Evolutionary conservation across 2,329 filamentous ascomycete genomes (phyloP).

Genomic region (Colletotrichum lentis): DNA sequence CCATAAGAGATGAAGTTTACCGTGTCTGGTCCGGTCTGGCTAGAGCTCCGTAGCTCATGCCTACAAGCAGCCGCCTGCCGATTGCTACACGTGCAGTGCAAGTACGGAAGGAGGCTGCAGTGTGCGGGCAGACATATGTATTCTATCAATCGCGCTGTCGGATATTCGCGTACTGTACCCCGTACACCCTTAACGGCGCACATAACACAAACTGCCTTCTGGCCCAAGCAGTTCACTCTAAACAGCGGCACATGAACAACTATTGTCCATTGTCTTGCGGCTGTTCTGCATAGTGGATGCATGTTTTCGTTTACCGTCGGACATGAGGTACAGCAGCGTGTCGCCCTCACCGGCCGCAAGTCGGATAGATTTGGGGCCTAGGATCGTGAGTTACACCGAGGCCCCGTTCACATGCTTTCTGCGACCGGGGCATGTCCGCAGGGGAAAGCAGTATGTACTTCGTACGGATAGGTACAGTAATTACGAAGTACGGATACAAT

Average conservation of each 20-base stretch:
- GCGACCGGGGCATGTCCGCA: slow-evolving; percentile 6
- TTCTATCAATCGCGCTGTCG: background rate
- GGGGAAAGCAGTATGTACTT: slow-evolving; percentile 1
- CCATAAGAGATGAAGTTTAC: slow-evolving; percentile 39
- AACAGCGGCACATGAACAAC: background rate
- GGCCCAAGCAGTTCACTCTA: background rate
- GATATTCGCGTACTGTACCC: background rate
- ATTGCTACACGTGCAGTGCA: background rate
- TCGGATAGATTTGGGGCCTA: slow-evolving; percentile 8
- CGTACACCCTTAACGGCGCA: background rate
- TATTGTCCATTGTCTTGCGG: background rate
- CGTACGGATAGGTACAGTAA: too few relatives aligned
- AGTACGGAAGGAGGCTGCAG: background rate
- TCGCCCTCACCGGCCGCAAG: background rate
- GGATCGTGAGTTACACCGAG: slow-evolving; percentile 23
- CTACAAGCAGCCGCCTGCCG: background rate
- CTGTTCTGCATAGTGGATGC: background rate
- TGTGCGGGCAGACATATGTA: background rate
- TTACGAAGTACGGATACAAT: too few relatives aligned
- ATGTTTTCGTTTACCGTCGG: background rate
- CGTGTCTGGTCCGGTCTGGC: slow-evolving; percentile 13
- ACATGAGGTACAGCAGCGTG: background rate
- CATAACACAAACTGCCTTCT: background rate
- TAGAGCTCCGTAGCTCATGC: background rate
- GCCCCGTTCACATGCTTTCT: slow-evolving; percentile 15